Base-by-base conservation (phyloP, 176 grass and related monocot species). In the Thalia dealbata region DNA sequence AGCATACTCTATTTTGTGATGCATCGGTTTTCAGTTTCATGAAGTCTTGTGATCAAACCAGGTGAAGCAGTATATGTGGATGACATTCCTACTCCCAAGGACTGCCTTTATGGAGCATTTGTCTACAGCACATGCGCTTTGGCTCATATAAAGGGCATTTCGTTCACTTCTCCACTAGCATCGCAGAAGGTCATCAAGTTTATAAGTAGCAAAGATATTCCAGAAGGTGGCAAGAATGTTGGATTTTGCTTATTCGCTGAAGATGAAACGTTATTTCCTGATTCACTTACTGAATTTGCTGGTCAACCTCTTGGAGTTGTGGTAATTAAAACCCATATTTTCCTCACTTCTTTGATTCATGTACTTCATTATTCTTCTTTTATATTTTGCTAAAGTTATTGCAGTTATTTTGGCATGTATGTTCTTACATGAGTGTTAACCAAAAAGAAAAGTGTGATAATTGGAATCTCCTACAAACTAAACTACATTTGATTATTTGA, bases 31-130 rank as follows among this genome's bases (percentile, higher is more conserved):
- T 42, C 42, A 19, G 35, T 43, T 68, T 43, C 7, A 30, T 30
- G 43, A n/a, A 67, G 9, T n/a, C 25, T 68, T 22, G 21, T 72
- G 70, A 51, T 29, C 14, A 52, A 52, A 52, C 26, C 69, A 96
- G 91, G 91, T 71, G 88, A 96, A 71, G 91, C 91, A 25, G 81
- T 96, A 72, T 96, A 91, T 4, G 81, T 91, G 55, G 91, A 91
- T 81, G 91, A 96, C 61, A 91, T 96, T 64, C 88, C 91, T 78
- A 75, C 91, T 80, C 83, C 85, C 14, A 88, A 83, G 64, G 85
- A 96, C 63, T 96, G 91, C 65, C 88, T 96, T 32, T 88, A 88
- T 78, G 91, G 88, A 63, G 88, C 91, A 58, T 96, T 96, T 80
- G 85, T 96, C 69, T 91, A 88, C 54, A 91, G 91, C 81, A 91